A percentile compares a stretch with the other conserved stretches of the same genome.
Conservation (phyloP, 345 rosid species). For the Populus nigra region DNA sequence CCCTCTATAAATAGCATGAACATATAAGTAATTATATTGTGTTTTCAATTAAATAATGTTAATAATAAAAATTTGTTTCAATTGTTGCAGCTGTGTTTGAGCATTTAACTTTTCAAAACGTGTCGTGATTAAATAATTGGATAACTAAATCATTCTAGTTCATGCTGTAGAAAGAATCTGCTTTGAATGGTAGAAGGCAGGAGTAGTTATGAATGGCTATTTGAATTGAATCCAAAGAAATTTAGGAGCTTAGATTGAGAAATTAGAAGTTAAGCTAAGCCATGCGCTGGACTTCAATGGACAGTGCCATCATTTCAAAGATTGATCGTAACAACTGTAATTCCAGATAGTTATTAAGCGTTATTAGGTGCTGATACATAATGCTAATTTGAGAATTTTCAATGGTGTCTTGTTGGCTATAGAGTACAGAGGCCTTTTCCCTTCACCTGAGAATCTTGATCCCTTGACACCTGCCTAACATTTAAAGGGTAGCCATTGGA, state of each 20-base stretch:
- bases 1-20: not conserved
- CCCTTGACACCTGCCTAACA: conserved; percentile 1
- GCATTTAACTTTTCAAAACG: not conserved
- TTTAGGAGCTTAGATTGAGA: not conserved
- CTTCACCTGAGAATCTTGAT: not conserved
- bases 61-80: not conserved
- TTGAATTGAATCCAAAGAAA: not conserved
- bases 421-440: not conserved
- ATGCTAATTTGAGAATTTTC: not conserved
- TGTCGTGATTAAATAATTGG: too few relatives aligned
- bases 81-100: not conserved
- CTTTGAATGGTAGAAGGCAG: not conserved
- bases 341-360: too few relatives aligned
- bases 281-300: not conserved
- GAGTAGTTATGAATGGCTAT: not conserved
- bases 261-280: not conserved
- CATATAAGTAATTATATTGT: not conserved
- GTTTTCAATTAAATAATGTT: not conserved
- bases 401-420: too few relatives aligned
- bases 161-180: too few relatives aligned
- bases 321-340: too few relatives aligned
- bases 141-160: not conserved
- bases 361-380: too few relatives aligned
- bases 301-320: not conserved
- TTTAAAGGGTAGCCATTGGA: conserved; percentile 4